Base-by-base conservation (phyloP, 2,329 filamentous ascomycete species). In the Onygenales sp. region DNA sequence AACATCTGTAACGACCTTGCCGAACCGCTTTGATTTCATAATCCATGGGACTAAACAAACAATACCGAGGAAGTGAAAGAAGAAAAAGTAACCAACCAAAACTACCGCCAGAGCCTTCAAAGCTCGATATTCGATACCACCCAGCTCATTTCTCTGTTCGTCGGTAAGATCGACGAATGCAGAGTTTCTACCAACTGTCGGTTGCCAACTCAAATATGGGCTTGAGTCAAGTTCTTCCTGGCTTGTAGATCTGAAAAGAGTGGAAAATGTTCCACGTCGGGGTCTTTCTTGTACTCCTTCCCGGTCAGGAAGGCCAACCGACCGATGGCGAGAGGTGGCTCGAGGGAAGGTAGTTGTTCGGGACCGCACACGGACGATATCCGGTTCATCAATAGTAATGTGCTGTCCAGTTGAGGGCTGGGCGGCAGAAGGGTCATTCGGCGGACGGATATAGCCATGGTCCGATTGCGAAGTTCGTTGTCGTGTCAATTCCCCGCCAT, bases 71-170 rank as follows among this genome's bases (percentile, higher is more conserved):
- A 91, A 62, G 62, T 90, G 88, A 62, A 95, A 96, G 0, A 86
- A 84, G 65, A 89, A 81, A 64, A 87, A 96, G 69, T 97, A 98
- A 6, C 73, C 74, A 2, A 87, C 77, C 17, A 97, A 74, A 33
- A 97, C 83, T 32, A 88, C 66, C 1, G 88, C 87, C 47, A 98
- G 73, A 2, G 89, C 88, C 68, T 95, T 94, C 56, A 98, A 69
- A 0, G 92, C 88, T 5, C 93, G 85, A 65, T 98, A 98, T 68
- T 98, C 93, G 58, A 98, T 95, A 17, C 93, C 93, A 9, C 93
- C 93, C 2, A 98, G 74, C 69, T 98, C 93, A 65, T 98, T 91
- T 59, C 93, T 82, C 70, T 98, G 90, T 58, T 93, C 89, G 60
- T 95, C 86, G 0, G 86, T 88, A 58, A 98, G 70, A 60, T 91